Percentiles rank a stretch among this genome's conserved stretches.
phyloP scores from a whole-genome alignment of 2,329 filamentous ascomycete genomes.

The Blastomyces percursus region DNA sequence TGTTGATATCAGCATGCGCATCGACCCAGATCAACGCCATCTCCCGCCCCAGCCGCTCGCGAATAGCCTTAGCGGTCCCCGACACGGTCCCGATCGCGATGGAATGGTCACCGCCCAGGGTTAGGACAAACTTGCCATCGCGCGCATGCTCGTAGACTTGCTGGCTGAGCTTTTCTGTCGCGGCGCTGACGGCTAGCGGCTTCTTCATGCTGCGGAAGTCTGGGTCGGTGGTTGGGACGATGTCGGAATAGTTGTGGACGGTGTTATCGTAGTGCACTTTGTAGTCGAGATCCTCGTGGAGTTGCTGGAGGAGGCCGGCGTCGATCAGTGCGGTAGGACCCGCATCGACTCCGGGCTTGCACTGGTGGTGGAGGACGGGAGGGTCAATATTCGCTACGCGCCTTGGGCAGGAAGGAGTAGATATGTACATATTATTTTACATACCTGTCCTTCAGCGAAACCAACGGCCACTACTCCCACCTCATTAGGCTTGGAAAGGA shows the following conservation, averaged over 20 bases:
- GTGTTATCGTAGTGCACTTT: constrained; percentile 70
- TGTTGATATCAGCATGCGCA: constrained; percentile 96
- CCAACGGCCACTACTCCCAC: constrained; percentile 89
- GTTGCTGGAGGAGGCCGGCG: constrained; percentile 71
- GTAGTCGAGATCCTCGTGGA: constrained; percentile 79
- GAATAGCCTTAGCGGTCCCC: constrained; percentile 73
- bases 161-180: constrained; percentile 65
- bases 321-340: constrained; percentile 82
- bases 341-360: constrained; percentile 83
- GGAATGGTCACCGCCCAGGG: constrained; percentile 88
- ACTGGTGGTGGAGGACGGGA: constrained; percentile 38
- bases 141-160: constrained; percentile 82
- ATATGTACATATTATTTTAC: constrained; percentile 16
- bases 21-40: constrained; percentile 98
- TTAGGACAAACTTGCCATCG: constrained; percentile 77
- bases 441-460: constrained; percentile 91
- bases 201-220: constrained; percentile 91
- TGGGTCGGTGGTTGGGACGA: constrained; percentile 60
- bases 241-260: constrained; percentile 71
- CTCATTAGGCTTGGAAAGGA: constrained; percentile 67
- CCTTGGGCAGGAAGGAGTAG: constrained; percentile 6
- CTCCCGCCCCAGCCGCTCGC: constrained; percentile 68
- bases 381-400: neutral
- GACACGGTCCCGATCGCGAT: constrained; percentile 91
- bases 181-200: constrained; percentile 71